Evolutionary conservation across 2,329 filamentous ascomycete species (phyloP).

Genomic region (Magnaporthiopsis incrustans): DNA sequence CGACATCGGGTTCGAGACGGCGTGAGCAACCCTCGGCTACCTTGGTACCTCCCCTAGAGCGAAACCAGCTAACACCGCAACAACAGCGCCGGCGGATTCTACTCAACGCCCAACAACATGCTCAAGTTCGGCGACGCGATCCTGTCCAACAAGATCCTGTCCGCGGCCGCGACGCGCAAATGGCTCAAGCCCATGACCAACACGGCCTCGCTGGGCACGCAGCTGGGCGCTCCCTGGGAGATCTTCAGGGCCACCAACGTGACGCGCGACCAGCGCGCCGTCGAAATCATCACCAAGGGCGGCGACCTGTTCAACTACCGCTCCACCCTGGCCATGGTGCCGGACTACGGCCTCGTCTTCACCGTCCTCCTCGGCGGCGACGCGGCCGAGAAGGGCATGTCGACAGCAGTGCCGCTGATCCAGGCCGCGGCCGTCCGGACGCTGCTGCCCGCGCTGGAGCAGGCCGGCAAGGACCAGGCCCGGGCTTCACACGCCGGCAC

Average conservation of each 20-base stretch:
- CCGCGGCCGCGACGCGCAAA: constrained; percentile 27
- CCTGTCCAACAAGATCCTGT: constrained; percentile 30
- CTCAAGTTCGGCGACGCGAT: constrained; percentile 33
- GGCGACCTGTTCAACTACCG: constrained; percentile 37
- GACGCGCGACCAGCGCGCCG: constrained; percentile 24
- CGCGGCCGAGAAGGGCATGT: not conserved
- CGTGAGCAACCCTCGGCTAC: constrained; percentile 25
- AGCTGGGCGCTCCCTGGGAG: constrained; percentile 39
- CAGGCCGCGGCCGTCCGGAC: not conserved
- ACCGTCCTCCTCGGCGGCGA: constrained; percentile 24
- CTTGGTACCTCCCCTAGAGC: too few species aligned
- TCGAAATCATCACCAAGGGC: constrained; percentile 39
- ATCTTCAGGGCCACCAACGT: constrained; percentile 30
- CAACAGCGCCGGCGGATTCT: constrained; percentile 7
- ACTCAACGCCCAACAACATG: constrained; percentile 23
- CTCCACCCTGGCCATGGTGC: constrained; percentile 30
- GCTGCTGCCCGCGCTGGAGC: constrained; percentile 29
- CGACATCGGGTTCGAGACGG: constrained; percentile 24
- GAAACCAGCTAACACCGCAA: not conserved
- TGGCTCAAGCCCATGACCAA: constrained; percentile 37
- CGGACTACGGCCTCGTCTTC: constrained; percentile 37
- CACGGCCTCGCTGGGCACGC: constrained; percentile 27
- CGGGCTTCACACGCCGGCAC: constrained; percentile 24
- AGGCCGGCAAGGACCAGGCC: constrained; percentile 30
- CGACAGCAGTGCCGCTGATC: not conserved